A percentile compares a stretch with the other conserved stretches of the same genome.
Evolutionary conservation across 2,329 filamentous ascomycete genomes (phyloP).

Genomic region (Colletotrichum chlorophyti): DNA sequence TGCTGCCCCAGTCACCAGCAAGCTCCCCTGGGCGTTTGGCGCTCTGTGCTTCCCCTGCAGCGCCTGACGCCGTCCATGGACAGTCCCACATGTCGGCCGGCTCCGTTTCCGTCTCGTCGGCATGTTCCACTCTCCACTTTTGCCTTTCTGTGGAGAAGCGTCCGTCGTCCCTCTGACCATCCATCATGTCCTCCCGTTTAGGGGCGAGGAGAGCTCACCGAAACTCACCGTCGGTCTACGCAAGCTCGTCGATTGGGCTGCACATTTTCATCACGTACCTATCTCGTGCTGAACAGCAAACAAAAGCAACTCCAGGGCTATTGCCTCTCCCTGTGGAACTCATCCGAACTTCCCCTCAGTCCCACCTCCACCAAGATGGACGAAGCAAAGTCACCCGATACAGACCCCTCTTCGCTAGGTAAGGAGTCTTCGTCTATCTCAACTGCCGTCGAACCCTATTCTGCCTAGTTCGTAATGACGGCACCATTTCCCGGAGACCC

Average conservation of each 20-base stretch:
- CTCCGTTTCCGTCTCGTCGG: slow-evolving; percentile 20
- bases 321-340: not conserved
- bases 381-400: not conserved
- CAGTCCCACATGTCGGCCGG: slow-evolving; percentile 24
- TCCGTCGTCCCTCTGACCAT: not conserved
- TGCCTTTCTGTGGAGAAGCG: not conserved
- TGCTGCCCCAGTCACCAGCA: not conserved
- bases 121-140: slow-evolving; percentile 11
- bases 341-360: not conserved
- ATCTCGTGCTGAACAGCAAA: no score
- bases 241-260: no score
- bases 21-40: not conserved
- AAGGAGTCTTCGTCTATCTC: not conserved
- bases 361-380: not conserved
- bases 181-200: no score
- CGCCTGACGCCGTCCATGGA: slow-evolving; percentile 1
- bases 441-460: slow-evolving; percentile 16
- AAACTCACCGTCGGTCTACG: not conserved
- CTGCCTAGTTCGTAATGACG: not conserved
- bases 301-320: not conserved
- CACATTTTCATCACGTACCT: no score
- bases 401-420: not conserved
- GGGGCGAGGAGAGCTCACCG: no score
- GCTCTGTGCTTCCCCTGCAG: slow-evolving; percentile 10
- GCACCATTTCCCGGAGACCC: not conserved